These are phyloP conservation scores for Botrytis fabae DNA, from an alignment of 2,329 filamentous ascomycete species.

Conservation along the genomic window DNA sequence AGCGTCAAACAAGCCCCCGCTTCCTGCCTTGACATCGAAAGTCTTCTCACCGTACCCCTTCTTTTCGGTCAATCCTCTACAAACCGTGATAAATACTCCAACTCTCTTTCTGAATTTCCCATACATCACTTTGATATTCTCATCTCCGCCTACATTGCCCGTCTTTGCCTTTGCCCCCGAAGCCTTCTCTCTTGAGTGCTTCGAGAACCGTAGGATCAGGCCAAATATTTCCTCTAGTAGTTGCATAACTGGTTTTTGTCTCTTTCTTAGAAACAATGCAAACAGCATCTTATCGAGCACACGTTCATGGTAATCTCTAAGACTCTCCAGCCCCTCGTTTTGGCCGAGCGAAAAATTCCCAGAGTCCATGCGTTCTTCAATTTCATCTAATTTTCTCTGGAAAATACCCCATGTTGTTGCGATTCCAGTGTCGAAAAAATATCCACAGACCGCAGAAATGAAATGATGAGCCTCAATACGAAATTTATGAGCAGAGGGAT, in stretches of 20 bases:
- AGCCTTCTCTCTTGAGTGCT: constrained; percentile 46
- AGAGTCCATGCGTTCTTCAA: constrained; percentile 58
- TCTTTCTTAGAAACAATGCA: constrained; percentile 69
- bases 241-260: constrained; percentile 70
- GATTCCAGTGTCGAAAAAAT: constrained; percentile 80
- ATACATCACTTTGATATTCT: constrained; percentile 57
- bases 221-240: constrained; percentile 77
- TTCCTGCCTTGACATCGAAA: constrained; percentile 36
- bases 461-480: constrained; percentile 79
- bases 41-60: constrained; percentile 43
- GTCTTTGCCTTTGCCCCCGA: constrained; percentile 41
- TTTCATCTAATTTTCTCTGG: constrained; percentile 60
- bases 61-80: constrained; percentile 66
- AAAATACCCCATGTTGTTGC: constrained; percentile 72
- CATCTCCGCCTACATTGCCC: constrained; percentile 36
- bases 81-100: constrained; percentile 72
- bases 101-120: constrained; percentile 68
- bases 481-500: constrained; percentile 52
- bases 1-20: constrained; percentile 42
- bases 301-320: constrained; percentile 70
- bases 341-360: constrained; percentile 45
- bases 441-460: constrained; percentile 67
- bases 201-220: constrained; percentile 71
- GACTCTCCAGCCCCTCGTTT: constrained; percentile 61
- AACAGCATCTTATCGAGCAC: constrained; percentile 75